Conservation (phyloP, 371 early-diverging fungal genomes). For the Mucor indicus region DNA sequence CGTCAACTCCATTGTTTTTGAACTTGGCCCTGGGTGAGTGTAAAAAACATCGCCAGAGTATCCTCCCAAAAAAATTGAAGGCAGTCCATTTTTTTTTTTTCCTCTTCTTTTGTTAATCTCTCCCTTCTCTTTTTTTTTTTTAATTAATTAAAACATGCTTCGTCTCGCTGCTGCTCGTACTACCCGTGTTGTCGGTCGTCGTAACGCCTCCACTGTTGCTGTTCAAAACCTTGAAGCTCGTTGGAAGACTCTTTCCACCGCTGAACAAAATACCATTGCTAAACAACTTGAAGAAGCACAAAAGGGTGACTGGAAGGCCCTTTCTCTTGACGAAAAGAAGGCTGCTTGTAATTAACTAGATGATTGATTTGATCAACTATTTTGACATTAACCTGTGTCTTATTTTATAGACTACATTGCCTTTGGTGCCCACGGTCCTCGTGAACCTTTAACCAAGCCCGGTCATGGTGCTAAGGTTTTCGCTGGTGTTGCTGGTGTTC, state of each 20-base stretch:
- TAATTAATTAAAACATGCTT: slow-evolving; percentile 29
- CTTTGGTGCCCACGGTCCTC: slow-evolving; percentile 92
- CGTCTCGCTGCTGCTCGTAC: slow-evolving; percentile 39
- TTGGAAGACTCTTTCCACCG: slow-evolving; percentile 84
- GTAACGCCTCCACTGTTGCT: slow-evolving; percentile 55
- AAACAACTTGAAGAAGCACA: slow-evolving; percentile 80
- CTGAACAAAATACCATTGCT: slow-evolving; percentile 82
- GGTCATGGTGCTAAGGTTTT: slow-evolving; percentile 73
- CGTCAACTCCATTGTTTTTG: no score
- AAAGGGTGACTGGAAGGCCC: slow-evolving; percentile 92
- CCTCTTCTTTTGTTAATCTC: no score
- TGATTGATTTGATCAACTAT: slow-evolving; percentile 16
- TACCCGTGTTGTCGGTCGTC: slow-evolving; percentile 36
- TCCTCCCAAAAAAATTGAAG: no score
- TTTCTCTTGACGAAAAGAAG: slow-evolving; percentile 91
- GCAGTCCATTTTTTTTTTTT: slow-evolving; percentile 4
- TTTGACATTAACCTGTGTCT: background rate
- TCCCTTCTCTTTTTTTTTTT: slow-evolving; percentile 20
- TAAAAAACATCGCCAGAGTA: no score
- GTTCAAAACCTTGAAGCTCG: slow-evolving; percentile 72
- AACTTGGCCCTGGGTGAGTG: no score
- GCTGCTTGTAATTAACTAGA: slow-evolving; percentile 88
- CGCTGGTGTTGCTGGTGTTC: slow-evolving; percentile 63
- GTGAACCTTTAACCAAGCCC: slow-evolving; percentile 75
- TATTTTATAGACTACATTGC: slow-evolving; percentile 74